phyloP scores from a whole-genome alignment of 2,329 filamentous ascomycete genomes.

The Pezicula carpinea region DNA sequence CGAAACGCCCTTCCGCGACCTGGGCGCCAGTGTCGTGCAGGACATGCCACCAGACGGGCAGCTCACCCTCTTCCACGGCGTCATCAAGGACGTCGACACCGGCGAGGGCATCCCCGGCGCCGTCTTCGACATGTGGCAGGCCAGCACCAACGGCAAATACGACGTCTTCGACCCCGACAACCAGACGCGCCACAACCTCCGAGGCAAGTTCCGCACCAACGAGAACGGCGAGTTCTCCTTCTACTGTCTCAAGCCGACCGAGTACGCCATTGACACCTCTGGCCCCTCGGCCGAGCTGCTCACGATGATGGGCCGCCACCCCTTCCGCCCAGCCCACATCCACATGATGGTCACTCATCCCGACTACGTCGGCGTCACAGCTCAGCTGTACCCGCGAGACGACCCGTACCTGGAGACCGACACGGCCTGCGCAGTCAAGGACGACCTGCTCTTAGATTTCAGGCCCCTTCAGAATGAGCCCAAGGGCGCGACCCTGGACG shows the following conservation, averaged over 20 bases:
- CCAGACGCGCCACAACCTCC: constrained; percentile 68
- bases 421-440: constrained; percentile 46
- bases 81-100: constrained; percentile 59
- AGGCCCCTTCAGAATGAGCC: constrained; percentile 34
- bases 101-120: constrained; percentile 62
- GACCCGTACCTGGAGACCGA: constrained; percentile 55
- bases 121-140: constrained; percentile 76
- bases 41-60: constrained; percentile 53
- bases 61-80: constrained; percentile 64
- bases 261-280: constrained; percentile 66
- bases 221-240: constrained; percentile 66
- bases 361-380: constrained; percentile 66
- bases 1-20: constrained; percentile 65
- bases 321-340: constrained; percentile 52
- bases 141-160: constrained; percentile 70
- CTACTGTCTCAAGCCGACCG: constrained; percentile 72
- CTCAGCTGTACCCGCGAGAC: constrained; percentile 68
- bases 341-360: constrained; percentile 52
- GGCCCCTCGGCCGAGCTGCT: constrained; percentile 51
- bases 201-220: constrained; percentile 70
- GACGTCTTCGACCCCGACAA: constrained; percentile 70
- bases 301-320: constrained; percentile 46
- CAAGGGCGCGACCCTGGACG: constrained; percentile 20
- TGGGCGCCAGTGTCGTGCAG: constrained; percentile 63
- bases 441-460: constrained; percentile 44